Conservation (phyloP, 345 rosid genomes). For the Lepidium aucheri region DNA sequence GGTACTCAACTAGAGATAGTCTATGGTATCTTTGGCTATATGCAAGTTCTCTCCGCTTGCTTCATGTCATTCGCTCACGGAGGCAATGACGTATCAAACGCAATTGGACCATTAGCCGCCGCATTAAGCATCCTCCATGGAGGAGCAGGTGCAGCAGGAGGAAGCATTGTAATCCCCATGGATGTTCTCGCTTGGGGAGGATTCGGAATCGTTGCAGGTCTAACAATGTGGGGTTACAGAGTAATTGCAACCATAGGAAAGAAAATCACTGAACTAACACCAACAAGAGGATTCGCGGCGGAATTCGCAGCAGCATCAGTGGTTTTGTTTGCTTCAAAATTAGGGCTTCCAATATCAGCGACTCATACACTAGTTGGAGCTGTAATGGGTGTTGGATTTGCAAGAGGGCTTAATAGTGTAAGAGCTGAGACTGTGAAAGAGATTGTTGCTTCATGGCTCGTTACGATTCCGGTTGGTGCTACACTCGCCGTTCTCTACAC, state of each 20-base stretch:
- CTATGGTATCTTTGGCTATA: slow-evolving; percentile 84
- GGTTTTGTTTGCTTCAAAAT: slow-evolving; percentile 79
- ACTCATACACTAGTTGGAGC: slow-evolving; percentile 94
- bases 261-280: slow-evolving; percentile 92
- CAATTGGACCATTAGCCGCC: slow-evolving; percentile 89
- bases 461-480: slow-evolving; percentile 94
- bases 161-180: slow-evolving; percentile 59
- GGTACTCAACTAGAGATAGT: slow-evolving; percentile 88
- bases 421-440: slow-evolving; percentile 86
- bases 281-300: slow-evolving; percentile 94
- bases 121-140: slow-evolving; percentile 83
- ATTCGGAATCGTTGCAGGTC: slow-evolving; percentile 88
- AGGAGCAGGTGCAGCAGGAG: slow-evolving; percentile 40
- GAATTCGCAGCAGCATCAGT: slow-evolving; percentile 96
- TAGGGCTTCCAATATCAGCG: slow-evolving; percentile 84
- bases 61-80: slow-evolving; percentile 99
- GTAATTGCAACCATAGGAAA: slow-evolving; percentile 96
- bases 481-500: slow-evolving; percentile 67
- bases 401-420: slow-evolving; percentile 84
- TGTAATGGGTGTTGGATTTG: slow-evolving; percentile 98
- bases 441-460: slow-evolving; percentile 82
- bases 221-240: slow-evolving; percentile 82
- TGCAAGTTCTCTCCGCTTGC: slow-evolving; percentile 96
- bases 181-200: slow-evolving; percentile 99
- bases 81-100: slow-evolving; percentile 92